These are phyloP conservation scores for Pichia pseudocactophila DNA, from an alignment of 805 yeast genomes.

Conservation along the genomic window DNA sequence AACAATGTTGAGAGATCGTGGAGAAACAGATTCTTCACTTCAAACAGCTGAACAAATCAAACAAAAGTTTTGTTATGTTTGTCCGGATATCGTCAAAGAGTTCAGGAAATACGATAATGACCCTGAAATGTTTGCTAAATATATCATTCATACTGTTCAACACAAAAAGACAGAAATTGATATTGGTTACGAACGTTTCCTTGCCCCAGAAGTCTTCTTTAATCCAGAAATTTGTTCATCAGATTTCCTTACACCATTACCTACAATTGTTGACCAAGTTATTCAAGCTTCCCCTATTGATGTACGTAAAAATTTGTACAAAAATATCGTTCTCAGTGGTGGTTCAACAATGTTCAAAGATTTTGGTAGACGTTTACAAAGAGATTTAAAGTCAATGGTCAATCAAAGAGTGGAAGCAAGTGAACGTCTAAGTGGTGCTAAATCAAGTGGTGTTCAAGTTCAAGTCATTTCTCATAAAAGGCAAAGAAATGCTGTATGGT, in stretches of 20 bases:
- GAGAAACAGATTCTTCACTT: conserved; percentile 87
- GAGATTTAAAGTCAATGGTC: conserved; percentile 82
- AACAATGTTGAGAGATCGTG: conserved; percentile 89
- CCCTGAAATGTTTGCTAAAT: conserved; percentile 89
- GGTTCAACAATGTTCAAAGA: conserved; percentile 99
- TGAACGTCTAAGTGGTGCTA: conserved; percentile 66
- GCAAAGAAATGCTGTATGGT: conserved; percentile 99
- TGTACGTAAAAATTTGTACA: conserved; percentile 93
- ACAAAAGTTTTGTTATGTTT: conserved; percentile 93
- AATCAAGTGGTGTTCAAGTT: conserved; percentile 91
- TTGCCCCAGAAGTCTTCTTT: conserved; percentile 99
- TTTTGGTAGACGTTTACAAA: conserved; percentile 93
- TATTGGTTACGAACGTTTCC: conserved; percentile 94
- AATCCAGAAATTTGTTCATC: conserved; percentile 95
- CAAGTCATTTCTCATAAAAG: conserved; percentile 95
- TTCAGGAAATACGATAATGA: conserved; percentile 91
- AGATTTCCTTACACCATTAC: conserved; percentile 92
- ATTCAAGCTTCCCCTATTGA: conserved; percentile 95
- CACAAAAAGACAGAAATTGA: conserved; percentile 67
- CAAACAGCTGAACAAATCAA: conserved; percentile 96
- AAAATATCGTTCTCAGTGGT: conserved; percentile 91
- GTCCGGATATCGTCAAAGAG: conserved; percentile 96
- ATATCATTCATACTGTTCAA: conserved; percentile 71
- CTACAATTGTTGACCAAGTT: conserved; percentile 91
- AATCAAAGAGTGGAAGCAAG: conserved; percentile 79